Base-by-base conservation (phyloP, 371 early-diverging fungal species). In the Choanephora cucurbitarum region DNA sequence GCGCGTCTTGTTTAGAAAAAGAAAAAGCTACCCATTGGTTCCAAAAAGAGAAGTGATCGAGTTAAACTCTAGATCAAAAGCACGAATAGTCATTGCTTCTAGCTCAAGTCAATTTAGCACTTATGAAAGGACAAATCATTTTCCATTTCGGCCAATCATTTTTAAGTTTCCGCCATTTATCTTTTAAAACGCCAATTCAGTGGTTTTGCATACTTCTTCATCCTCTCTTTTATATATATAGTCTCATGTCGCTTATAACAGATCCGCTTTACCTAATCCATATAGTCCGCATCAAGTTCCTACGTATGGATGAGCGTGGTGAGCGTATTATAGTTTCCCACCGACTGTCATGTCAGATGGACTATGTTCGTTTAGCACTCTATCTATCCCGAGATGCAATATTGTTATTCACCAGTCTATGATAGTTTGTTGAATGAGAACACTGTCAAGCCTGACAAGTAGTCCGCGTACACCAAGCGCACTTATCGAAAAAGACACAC, bases 191-290 rank as follows among this genome's bases (percentile, higher is more conserved):
- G n/a, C n/a, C n/a, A n/a, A n/a, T n/a, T n/a, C n/a, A n/a, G n/a
- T n/a, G n/a, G n/a, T n/a, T n/a, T n/a, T n/a, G n/a, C n/a, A n/a
- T n/a, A n/a, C n/a, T n/a, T n/a, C n/a, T n/a, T n/a, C n/a, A n/a
- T n/a, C n/a, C n/a, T n/a, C n/a, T n/a, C n/a, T n/a, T n/a, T n/a
- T n/a, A n/a, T n/a, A n/a, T n/a, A n/a, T n/a, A n/a, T n/a, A n/a
- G 37, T 19, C 23, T 23, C 44, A 90, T 91, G 91, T 84, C 91
- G 32, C 73, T 91, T 21, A 71, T 86, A 24, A 82, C 84, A 51
- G 89, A 91, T 73, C 83, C 86, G 13, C 73, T 83, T n/a, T 91
- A 85, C 58, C 67, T 91, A 24, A 85, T 91, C 42, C 89, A 91
- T 68, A 84, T 83, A 60, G 81, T 88, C 58, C 85, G 89, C n/a